Base-by-base conservation (phyloP, 1,284 basidiomycete species). In the Leccinum subrobustum region DNA sequence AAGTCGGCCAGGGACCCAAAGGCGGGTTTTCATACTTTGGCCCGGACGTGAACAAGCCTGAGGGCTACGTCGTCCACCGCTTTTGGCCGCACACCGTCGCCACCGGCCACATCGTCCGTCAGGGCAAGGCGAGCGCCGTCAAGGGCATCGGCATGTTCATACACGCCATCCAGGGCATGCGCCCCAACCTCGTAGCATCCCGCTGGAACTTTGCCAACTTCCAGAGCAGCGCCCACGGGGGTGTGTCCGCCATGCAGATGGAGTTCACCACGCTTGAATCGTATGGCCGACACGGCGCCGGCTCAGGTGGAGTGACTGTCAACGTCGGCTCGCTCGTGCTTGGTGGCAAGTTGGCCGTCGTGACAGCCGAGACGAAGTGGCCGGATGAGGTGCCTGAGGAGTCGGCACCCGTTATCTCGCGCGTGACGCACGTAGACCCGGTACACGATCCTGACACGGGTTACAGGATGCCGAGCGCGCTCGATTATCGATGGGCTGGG, bases 141-240 rank as follows among this genome's bases (percentile, higher is more conserved):
- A 80, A 85, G 39, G 95, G 93, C 48, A 81, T 87, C n/a, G 96
- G 93, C 42, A 93, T 95, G 88, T 91, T 98, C 73, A 84, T 97
- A 23, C 93, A 97, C 75, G 96, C 97, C 29, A 96, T 99, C 74
- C 97, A 99, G 76, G 96, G 96, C 70, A 98, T 99, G 95, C 87
- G 95, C 9, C 95, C 96, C 58, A 95, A 99, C 76, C 84, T 95
- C 59, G 87, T 98, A 64, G 97, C 97, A 4, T 81, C 93, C 16
- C 81, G 89, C 23, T 99, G 97, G 97, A 98, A 98, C 81, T 99
- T 99, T 80, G 89, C 83, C 57, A 85, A 93, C 78, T 99, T 99
- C 83, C 81, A 92, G 77, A 86, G 87, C 76, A 69, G 80, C 53
- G 75, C 83, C 60, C 79, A 85, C 68, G 91, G 87, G n/a, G 88